Base-by-base conservation (phyloP, 352 stramenopile genomes). In the Blastocystis sp. region DNA sequence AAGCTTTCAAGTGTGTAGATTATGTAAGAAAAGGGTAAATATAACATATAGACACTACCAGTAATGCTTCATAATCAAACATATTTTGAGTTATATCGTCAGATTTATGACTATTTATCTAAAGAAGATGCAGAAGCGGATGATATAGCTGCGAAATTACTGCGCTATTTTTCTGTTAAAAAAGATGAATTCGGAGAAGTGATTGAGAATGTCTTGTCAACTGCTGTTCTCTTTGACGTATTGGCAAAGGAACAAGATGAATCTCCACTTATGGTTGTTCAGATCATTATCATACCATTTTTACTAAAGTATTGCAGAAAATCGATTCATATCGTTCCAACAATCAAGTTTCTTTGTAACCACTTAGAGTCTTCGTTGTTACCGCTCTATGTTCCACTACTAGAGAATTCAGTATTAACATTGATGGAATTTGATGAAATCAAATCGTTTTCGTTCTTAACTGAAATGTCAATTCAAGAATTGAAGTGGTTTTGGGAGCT, bases 401-500 rank as follows among this genome's bases (percentile, higher is more conserved):
- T 80, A 9, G 70, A 80, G 4, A 80, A 80, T 43, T 80, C 70
- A 5, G 43, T 80, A 7, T 47, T 80, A 2, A 62, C 54, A n/a
- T 53, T 80, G 4, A 80, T 80, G 70, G 39, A 29, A 13, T 80
- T 61, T 41, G 70, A 80, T 41, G 70, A 80, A 20, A 64, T 80
- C 45, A 80, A 80, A 41, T 63, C 70, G 7, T 80, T 80, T 20
- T 64, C 70, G 6, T 80, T 80, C 45, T 34, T 80, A 47, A 15
- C 70, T 8, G 34, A 23, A 8, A 61, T 80, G n/a, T 80, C 70
- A 0, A 15, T 80, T 7, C 43, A 61, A 20, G 70, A 80, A 64
- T 23, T 80, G 70, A 80, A 80, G 50, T 63, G 39, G 70, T 80
- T 80, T 41, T 80, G 70, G 70, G 70, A 80, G 50, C 45, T 80